Evolutionary conservation across 495 filamentous ascomycete species (phyloP).

Genomic region (Annulohypoxylon maeteangense): DNA sequence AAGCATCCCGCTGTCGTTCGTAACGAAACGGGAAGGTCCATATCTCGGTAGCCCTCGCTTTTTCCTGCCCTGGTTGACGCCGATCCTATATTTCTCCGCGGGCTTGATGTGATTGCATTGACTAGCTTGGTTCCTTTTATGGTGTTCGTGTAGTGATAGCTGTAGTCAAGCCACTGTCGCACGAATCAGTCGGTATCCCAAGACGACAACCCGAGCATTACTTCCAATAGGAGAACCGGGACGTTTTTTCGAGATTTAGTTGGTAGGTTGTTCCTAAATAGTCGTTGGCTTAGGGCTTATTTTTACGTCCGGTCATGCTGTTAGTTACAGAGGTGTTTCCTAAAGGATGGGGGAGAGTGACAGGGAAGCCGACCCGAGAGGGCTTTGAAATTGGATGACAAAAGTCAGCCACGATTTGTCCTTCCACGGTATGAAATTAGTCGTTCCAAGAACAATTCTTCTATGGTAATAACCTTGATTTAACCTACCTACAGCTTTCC

Average conservation of each 20-base stretch:
- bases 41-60: not conserved
- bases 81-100: not conserved
- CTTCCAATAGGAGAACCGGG: not conserved
- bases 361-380: not conserved
- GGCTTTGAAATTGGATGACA: not conserved
- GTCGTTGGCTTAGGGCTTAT: not conserved
- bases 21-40: conserved; percentile 15
- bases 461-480: not conserved
- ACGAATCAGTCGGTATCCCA: not conserved
- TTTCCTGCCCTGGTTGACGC: not conserved
- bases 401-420: not conserved
- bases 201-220: not conserved
- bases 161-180: not conserved
- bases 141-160: conserved; percentile 12
- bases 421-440: not conserved
- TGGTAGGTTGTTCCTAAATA: not conserved
- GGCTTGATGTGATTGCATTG: not conserved
- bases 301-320: not conserved
- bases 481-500: not conserved
- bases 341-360: no score
- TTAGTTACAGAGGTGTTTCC: not conserved
- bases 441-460: not conserved
- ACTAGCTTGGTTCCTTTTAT: not conserved
- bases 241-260: not conserved
- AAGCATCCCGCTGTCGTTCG: conserved; percentile 1